Base-by-base conservation (phyloP, 1,284 basidiomycete species). In the Kalmanozyma brasiliensis region DNA sequence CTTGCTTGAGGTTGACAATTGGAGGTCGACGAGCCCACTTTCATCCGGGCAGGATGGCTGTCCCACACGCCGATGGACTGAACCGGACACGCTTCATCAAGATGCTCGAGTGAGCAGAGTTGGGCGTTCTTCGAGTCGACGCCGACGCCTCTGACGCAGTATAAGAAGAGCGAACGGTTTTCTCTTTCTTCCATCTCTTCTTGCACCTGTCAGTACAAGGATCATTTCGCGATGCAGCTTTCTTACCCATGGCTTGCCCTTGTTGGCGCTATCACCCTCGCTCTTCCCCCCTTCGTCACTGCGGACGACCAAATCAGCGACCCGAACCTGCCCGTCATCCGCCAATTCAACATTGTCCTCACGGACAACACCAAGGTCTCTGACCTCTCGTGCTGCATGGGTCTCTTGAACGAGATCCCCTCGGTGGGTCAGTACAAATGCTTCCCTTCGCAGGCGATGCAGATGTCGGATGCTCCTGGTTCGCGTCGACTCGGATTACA, bases 311-410 rank as follows among this genome's bases (percentile, higher is more conserved):
- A 57, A n/a, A 44, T 67, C 26, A 23, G 35, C 4, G 48, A 69
- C 22, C 66, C 66, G 1, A 60, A 63, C 40, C 19, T 49, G 9
- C 2, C 34, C 3, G 53, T 53, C 14, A 52, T 56, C 8, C 49
- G 44, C 3, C 30, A 59, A 7, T 63, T 52, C 59, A 69, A 69
- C 56, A 22, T 53, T 13, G 48, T 69, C 16, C 45, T 69, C 2
- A 63, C 66, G 11, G 60, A 60, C 52, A 69, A 69, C 47, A 63
- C 51, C 48, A 69, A 69, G 23, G 20, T 49, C 17, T 20, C 14
- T 16, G 66, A 69, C 32, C 26, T 69, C 9, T 23, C 20, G 10
- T 69, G 66, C 36, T 69, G 66, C 23, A 59, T 59, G 66, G 59
- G 59, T 13, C 4, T 42, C 1, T 1, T 23, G 13, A 22, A 9